Base-by-base conservation (phyloP, 108 stramenopile genomes). In the Skeletonema grethae region DNA sequence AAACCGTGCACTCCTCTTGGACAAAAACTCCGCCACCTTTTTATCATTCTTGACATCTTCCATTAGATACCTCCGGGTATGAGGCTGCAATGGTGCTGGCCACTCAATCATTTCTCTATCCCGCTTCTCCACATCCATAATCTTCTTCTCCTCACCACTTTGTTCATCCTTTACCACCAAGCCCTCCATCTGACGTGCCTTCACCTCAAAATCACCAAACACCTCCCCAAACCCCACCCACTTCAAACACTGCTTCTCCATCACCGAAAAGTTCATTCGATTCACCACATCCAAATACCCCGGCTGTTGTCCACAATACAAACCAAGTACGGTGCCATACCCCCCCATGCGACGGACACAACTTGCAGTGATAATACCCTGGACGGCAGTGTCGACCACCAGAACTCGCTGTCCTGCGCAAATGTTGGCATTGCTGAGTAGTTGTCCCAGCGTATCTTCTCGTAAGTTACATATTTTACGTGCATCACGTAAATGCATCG, bases 341-440 rank as follows among this genome's bases (percentile, higher is more conserved):
- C 96, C 96, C 18, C 87, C 96, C 90, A 97, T 87, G 60, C 93
- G 77, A 53, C 88, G 80, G 6, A 89, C 87, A 16, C 89, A 64
- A 25, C 84, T 77, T 20, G 92, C 92, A 1, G 91, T 87, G 9
- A 95, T 43, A 0, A 97, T 64, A 1, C 96, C 93, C 46, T 66
- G 64, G 38, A 84, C 79, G 12, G 82, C 84, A 7, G 64, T 82
- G 61, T 97, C 96, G 32, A 85, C 77, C 0, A 93, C 83, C 59
- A 97, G 31, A 5, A 89, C 88, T 57, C 86, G 80, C 30, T 80
- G 79, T n/a, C 96, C 96, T 3, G 96, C 96, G 64, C 76, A 79
- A 4, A 97, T 67, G 73, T 97, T 97, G 45, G 90, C 68, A 69
- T 90, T 85, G 31, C 77, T 80, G 32, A 97, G 58, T 10, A 97